Base-by-base conservation (phyloP, 805 yeast species). In the Brettanomyces naardenensis region DNA sequence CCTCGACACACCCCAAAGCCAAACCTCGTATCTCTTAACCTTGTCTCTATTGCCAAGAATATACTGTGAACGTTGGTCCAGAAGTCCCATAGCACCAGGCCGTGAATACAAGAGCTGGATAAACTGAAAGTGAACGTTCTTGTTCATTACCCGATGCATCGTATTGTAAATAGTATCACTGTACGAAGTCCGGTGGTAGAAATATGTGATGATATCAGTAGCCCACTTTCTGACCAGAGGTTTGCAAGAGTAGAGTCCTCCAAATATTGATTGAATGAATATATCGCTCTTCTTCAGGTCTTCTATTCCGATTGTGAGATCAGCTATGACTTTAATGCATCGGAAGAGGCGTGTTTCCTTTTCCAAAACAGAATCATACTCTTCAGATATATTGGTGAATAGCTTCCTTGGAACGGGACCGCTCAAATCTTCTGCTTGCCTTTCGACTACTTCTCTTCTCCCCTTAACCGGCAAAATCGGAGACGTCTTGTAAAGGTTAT, bases 141-240 rank as follows among this genome's bases (percentile, higher is more conserved):
- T 61, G 29, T 54, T 58, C 14, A 57, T 49, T 1, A 53, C 45
- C 35, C 51, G 46, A 30, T 49, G 53, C 27, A 61, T 43, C 4
- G 61, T 48, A 25, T 42, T 31, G 35, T 51, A 49, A 14, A 56
- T 47, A 28, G 48, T 29, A 2, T 44, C 39, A 19, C 48, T 37
- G 23, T 56, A 42, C 18, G 46, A 31, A 9, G 53, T 43, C 23
- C 44, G 48, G 37, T 50, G 54, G 25, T 56, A 57, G 21, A 80
- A 60, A 45, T 75, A 81, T 19, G 75, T 71, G 43, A 87, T 65
- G 41, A 90, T 75, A 47, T 92, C 97, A 2, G 92, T 80, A 2
- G 92, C 94, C 41, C 81, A 66, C 50, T 80, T 82, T 47, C 96
- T 68, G 2, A 95, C 87, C n/a, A 80, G 69, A 31, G 89, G 68